phyloP scores from a whole-genome alignment of 768 basidiomycete species.

The Hysterangium stoloniferum region DNA sequence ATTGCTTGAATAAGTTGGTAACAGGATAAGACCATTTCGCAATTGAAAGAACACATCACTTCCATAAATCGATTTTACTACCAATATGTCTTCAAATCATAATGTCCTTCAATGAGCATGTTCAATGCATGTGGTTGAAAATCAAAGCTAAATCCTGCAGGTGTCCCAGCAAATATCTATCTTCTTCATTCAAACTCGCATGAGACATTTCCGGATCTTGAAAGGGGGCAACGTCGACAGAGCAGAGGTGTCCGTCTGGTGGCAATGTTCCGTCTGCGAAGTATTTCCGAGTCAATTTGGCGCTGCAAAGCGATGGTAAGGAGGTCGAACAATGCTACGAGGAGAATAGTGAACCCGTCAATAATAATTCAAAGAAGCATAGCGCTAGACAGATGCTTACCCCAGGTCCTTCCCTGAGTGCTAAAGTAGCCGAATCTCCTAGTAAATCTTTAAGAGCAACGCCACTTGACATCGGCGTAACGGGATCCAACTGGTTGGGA shows the following conservation, averaged over 20 bases:
- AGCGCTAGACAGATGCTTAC: too few relatives aligned
- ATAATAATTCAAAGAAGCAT: background rate
- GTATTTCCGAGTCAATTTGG: background rate
- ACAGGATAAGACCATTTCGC: too few relatives aligned
- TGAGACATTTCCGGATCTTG: too few relatives aligned
- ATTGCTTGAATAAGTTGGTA: too few relatives aligned
- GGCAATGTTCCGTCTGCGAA: constrained; percentile 4
- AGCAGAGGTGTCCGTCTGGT: background rate
- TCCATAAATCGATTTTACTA: too few relatives aligned
- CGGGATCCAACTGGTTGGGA: background rate
- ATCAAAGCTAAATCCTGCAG: too few relatives aligned
- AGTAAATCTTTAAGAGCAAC: background rate
- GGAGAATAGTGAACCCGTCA: background rate
- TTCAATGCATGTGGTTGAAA: too few relatives aligned
- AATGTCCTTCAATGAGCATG: too few relatives aligned
- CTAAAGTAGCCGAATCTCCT: constrained; percentile 1
- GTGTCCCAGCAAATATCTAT: too few relatives aligned
- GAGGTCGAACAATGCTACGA: background rate
- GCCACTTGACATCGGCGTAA: constrained; percentile 1
- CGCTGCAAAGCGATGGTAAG: constrained; percentile 1
- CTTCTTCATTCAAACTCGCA: too few relatives aligned
- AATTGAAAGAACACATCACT: too few relatives aligned
- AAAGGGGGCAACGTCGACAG: background rate
- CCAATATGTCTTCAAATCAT: too few relatives aligned
- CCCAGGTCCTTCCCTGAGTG: constrained; percentile 6